Evolutionary conservation across 2,329 filamentous ascomycete species (phyloP), one percentile per base, ranked within the genome.

Genomic region (Pyricularia grisea): DNA sequence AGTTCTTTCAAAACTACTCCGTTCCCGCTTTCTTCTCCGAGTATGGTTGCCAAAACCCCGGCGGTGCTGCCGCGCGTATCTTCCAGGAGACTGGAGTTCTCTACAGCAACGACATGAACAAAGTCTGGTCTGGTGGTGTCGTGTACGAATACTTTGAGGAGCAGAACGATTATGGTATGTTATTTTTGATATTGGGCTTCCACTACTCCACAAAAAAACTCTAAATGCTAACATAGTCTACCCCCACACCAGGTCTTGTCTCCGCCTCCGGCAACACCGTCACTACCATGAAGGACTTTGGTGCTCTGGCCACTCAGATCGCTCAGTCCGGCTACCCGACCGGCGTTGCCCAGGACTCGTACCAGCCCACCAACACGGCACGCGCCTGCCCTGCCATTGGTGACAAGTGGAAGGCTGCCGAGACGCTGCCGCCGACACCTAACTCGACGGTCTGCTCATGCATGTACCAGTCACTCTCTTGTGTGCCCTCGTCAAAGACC

Each of bases 111-210:
- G 76, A 92, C 72, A 97, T 97, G 94, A 90, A 87, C 36, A 78
- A 81, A 10, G 91, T 96, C 76, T 94, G 93, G 88, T 94, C 91
- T 71, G 94, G 94, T 74, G 94, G 93, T 80, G 95, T 97, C 73
- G 92, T 97, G 77, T 97, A 97, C 86, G 94, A 95, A 92, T 97
- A 94, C 83, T 93, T 92, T 83, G 87, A 96, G 81, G 92, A 96
- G 78, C 81, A 77, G 67, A 97, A 97, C 82, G 82, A 96, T 76
- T 97, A 92, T 76, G 94, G 90, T 85, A 80, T 73, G 82, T 75
- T 68, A 36, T 33, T 27, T 42, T 67, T 50, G 36, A 25, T 42
- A 25, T 27, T 36, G 64, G 10, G 12, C 20, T n/a, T 33, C 9
- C 30, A 27, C 17, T 11, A 5, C 3, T 27, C 23, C 25, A n/a